Evolutionary conservation across 768 basidiomycete species (phyloP).

Genomic region (Suillus subaureus): DNA sequence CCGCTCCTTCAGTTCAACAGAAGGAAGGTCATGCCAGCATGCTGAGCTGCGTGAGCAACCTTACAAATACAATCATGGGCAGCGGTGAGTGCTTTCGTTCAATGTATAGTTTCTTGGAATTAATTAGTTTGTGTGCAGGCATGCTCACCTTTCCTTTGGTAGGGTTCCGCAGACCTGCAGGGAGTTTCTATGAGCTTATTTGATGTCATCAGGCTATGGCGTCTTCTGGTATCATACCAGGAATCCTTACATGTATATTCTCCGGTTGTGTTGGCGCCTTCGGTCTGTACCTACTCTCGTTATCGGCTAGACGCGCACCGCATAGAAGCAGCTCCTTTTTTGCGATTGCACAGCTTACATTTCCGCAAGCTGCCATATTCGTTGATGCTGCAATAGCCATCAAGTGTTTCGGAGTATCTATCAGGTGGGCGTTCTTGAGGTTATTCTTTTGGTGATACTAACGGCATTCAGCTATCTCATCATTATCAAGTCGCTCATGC

Average conservation of each 20-base stretch:
- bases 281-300: conserved; percentile 85
- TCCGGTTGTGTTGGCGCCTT: conserved; percentile 79
- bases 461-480: conserved; percentile 68
- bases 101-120: background rate
- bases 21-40: conserved; percentile 72
- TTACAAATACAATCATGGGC: conserved; percentile 90
- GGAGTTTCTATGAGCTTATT: background rate
- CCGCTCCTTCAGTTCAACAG: conserved; percentile 18
- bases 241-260: conserved; percentile 83
- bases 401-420: conserved; percentile 96
- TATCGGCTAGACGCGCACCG: conserved; percentile 76
- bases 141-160: conserved; percentile 91
- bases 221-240: conserved; percentile 86
- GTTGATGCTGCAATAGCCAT: conserved; percentile 94
- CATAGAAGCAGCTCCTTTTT: conserved; percentile 84
- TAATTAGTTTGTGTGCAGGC: conserved; percentile 43
- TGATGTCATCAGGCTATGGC: conserved; percentile 73
- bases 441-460: background rate
- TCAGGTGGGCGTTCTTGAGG: conserved; percentile 58
- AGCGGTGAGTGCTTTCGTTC: conserved; percentile 59
- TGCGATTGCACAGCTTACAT: conserved; percentile 81
- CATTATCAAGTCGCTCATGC: conserved; percentile 92
- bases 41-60: conserved; percentile 71
- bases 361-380: conserved; percentile 83
- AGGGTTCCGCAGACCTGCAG: conserved; percentile 21